Percentiles rank a stretch among this genome's conserved stretches.
phyloP scores from a whole-genome alignment of 1,284 basidiomycete species.

The Moesziomyces parantarcticus region DNA sequence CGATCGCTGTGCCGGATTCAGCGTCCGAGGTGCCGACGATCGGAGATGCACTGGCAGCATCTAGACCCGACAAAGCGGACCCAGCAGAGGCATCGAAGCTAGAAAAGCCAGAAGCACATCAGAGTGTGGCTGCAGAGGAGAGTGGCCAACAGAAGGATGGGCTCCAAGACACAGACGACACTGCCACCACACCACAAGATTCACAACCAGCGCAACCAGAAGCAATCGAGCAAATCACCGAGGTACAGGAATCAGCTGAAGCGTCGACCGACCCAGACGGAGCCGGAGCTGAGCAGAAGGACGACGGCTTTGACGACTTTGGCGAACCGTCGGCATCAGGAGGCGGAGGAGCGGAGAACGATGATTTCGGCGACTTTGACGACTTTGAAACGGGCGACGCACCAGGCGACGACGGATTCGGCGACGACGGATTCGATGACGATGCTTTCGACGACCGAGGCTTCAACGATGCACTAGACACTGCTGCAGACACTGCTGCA shows the following conservation, averaged over 20 bases:
- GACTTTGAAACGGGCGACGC: slow-evolving; percentile 43
- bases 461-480: slow-evolving; percentile 10
- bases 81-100: neutral
- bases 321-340: slow-evolving; percentile 20
- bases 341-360: slow-evolving; percentile 14
- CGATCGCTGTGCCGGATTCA: neutral
- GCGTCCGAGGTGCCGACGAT: neutral
- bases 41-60: neutral
- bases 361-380: slow-evolving; percentile 53
- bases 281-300: neutral
- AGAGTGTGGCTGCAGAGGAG: neutral
- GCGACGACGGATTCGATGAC: slow-evolving; percentile 27
- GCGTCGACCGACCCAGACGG: slow-evolving; percentile 4
- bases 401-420: slow-evolving; percentile 21
- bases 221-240: neutral
- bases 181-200: slow-evolving; percentile 7
- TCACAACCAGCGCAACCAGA: slow-evolving; percentile 17
- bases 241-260: slow-evolving; percentile 5
- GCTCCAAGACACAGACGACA: slow-evolving; percentile 2
- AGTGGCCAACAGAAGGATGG: neutral
- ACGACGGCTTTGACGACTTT: slow-evolving; percentile 49
- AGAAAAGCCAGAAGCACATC: neutral
- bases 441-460: slow-evolving; percentile 26
- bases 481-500: neutral
- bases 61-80: neutral